Percentiles rank a stretch among this genome's conserved stretches.
phyloP scores from a whole-genome alignment of 192 early-diverging fungal species.

The Podila minutissima region DNA sequence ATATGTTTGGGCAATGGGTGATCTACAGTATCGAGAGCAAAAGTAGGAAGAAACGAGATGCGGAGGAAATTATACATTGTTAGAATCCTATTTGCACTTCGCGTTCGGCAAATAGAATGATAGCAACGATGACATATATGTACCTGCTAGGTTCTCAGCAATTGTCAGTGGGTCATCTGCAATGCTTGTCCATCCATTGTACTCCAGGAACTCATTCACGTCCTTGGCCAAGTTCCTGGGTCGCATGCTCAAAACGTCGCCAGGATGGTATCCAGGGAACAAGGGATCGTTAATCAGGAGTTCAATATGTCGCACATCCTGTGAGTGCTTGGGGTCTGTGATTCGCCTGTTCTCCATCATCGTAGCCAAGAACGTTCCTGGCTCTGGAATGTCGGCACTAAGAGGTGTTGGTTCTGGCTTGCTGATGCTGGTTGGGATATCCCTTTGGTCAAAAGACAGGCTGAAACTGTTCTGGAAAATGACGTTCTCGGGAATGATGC shows the following conservation, averaged over 20 bases:
- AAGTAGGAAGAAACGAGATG: no score
- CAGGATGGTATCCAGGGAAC: slow-evolving; percentile 70
- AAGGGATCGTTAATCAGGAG: slow-evolving; percentile 56
- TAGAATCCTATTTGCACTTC: slow-evolving; percentile 1
- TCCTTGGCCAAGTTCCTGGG: slow-evolving; percentile 79
- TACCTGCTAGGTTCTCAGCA: slow-evolving; percentile 59
- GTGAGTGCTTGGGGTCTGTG: slow-evolving; percentile 83
- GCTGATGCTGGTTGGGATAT: background rate
- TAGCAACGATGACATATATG: slow-evolving; percentile 3
- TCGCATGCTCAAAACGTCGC: slow-evolving; percentile 81
- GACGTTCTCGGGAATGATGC: slow-evolving; percentile 63
- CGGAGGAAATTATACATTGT: background rate
- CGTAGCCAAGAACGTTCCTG: slow-evolving; percentile 47
- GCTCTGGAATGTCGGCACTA: slow-evolving; percentile 23
- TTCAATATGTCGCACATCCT: slow-evolving; percentile 90
- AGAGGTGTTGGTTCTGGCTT: background rate
- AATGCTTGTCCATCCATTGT: slow-evolving; percentile 73
- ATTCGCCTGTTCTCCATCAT: slow-evolving; percentile 72
- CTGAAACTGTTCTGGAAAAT: slow-evolving; percentile 51
- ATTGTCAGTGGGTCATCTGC: slow-evolving; percentile 72
- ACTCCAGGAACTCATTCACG: slow-evolving; percentile 73
- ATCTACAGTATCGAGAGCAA: slow-evolving; percentile 33
- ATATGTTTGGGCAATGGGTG: slow-evolving; percentile 61
- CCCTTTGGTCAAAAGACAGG: slow-evolving; percentile 11
- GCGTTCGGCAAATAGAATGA: no score